These are phyloP conservation scores for Fusarium goolgardi DNA, from an alignment of 2,329 filamentous ascomycete species.

Conservation along the genomic window DNA sequence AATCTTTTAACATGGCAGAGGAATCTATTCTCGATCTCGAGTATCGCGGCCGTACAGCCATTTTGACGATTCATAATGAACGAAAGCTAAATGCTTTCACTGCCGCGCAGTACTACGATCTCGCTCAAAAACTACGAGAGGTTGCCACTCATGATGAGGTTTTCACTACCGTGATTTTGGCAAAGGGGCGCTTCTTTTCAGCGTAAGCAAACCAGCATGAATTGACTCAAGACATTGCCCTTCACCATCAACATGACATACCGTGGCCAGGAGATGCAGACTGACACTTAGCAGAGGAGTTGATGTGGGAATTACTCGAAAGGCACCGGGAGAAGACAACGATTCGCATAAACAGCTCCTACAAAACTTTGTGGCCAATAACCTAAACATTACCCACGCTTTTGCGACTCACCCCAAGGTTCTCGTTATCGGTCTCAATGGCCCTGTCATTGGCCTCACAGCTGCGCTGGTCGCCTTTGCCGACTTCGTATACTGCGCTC, in stretches of 20 bases:
- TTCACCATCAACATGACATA: not conserved
- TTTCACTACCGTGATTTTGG: slow-evolving; percentile 85
- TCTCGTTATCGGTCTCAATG: slow-evolving; percentile 90
- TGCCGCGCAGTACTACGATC: slow-evolving; percentile 78
- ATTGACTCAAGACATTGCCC: not conserved
- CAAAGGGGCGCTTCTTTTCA: slow-evolving; percentile 86
- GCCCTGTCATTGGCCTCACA: slow-evolving; percentile 87
- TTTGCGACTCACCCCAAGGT: slow-evolving; percentile 97
- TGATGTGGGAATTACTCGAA: slow-evolving; percentile 72
- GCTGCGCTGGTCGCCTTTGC: slow-evolving; percentile 85
- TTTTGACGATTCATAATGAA: slow-evolving; percentile 86
- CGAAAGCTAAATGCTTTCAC: slow-evolving; percentile 89
- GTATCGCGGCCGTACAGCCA: slow-evolving; percentile 62
- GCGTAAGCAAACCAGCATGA: slow-evolving; percentile 70
- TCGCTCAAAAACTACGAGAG: slow-evolving; percentile 79
- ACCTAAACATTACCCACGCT: slow-evolving; percentile 88
- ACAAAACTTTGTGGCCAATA: slow-evolving; percentile 80
- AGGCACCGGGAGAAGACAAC: slow-evolving; percentile 52
- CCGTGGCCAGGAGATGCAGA: not conserved
- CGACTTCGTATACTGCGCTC: slow-evolving; percentile 91
- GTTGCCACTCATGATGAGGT: slow-evolving; percentile 83
- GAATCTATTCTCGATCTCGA: slow-evolving; percentile 53
- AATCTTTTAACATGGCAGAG: slow-evolving; percentile 27
- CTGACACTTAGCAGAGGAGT: slow-evolving; percentile 71
- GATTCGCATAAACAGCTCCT: slow-evolving; percentile 68